Base-by-base conservation (phyloP, 2,329 filamentous ascomycete species). In the Penicillium brasilianum region DNA sequence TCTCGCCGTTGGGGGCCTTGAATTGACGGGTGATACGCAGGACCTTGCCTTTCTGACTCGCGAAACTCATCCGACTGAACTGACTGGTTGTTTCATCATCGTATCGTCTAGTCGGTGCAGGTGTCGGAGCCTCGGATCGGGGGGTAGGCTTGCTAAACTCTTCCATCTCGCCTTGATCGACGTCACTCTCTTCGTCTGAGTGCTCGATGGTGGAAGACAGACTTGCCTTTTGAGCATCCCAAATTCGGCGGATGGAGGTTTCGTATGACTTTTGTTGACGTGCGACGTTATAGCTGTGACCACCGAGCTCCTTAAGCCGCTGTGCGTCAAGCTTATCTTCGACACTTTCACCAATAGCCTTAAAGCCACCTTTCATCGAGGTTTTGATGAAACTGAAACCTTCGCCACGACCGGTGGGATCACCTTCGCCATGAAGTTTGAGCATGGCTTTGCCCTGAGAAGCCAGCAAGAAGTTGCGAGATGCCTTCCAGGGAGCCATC, bases 311-410 rank as follows among this genome's bases (percentile, higher is more conserved):
- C 66, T 87, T 88, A 60, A 83, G 78, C 64, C 82, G 81, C 71
- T 95, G 94, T 16, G 91, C 91, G 73, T 93, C 91, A 65, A 95
- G 87, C 74, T 93, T 92, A 63, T 93, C 90, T 71, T 92, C 90
- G 63, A 93, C 91, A 71, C 92, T 93, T 75, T 97, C 92, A 20
- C 92, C 93, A 28, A 96, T 86, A 20, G 93, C 90, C 72, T 93
- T 92, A 77, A 97, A 99, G 0, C 95, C 95, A 63, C 95, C 95
- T 78, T 99, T 99, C 95, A 99, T 99, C 0, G 92, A 96, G 0
- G 93, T 97, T 73, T 95, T 93, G 76, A 99, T 93, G 76, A 99
- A 97, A 74, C 92, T 97, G 81, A 98, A 97, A 2, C 92, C 95
- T 61, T 97, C 88, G 1, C 95, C 95, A 70, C 93, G 90, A 25